Conservation (phyloP, 306 rosid species). For the Vachellia pachyceras region DNA sequence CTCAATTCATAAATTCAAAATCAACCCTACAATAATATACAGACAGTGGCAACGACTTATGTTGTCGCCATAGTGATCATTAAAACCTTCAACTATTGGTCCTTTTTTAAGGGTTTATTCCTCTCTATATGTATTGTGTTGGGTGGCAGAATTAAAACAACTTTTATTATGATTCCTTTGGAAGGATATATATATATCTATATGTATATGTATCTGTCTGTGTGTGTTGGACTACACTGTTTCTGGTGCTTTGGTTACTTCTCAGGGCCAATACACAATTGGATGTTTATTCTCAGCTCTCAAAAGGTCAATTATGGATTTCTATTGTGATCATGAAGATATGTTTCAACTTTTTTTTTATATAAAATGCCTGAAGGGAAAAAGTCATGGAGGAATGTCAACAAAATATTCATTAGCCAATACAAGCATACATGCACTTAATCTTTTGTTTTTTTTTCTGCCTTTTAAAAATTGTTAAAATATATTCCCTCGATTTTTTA, state of each 20-base stretch:
- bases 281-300: background rate
- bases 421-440: background rate
- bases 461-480: too few relatives aligned
- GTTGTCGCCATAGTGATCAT: background rate
- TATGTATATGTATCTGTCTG: too few relatives aligned
- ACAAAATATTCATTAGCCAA: background rate
- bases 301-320: background rate
- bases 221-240: background rate
- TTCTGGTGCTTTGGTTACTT: background rate
- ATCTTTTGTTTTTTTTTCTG: too few relatives aligned
- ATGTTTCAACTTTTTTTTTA: background rate
- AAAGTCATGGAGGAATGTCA: slow-evolving; percentile 6
- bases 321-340: background rate
- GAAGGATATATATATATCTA: too few relatives aligned
- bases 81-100: slow-evolving; percentile 6
- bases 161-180: background rate
- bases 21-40: background rate
- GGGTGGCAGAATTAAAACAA: background rate
- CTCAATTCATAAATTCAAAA: too few relatives aligned
- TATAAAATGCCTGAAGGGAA: background rate
- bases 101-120: background rate
- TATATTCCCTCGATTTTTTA: too few relatives aligned
- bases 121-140: background rate
- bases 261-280: background rate
- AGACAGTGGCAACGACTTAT: background rate